phyloP scores from a whole-genome alignment of 345 rosid species.

The Eutrema japonicum region DNA sequence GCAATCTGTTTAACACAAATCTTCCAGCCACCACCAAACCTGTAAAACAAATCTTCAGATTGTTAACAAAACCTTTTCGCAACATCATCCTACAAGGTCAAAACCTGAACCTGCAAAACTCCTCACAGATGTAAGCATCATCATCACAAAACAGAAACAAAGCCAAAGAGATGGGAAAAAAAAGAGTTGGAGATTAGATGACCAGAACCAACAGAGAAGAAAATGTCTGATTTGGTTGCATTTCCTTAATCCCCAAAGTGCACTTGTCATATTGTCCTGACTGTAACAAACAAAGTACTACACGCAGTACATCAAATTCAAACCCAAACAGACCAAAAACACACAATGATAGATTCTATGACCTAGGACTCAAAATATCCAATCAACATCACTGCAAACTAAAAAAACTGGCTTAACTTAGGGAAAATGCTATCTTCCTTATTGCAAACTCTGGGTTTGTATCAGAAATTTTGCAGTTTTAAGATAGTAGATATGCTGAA shows the following conservation, averaged over 20 bases:
- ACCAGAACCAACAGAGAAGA: slow-evolving; percentile 15
- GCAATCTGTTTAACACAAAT: slow-evolving; percentile 21
- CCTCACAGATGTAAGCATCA: not conserved
- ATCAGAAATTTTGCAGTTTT: too few relatives aligned
- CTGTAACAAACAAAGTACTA: slow-evolving; percentile 40
- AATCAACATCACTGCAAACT: not conserved
- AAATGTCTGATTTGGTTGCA: slow-evolving; percentile 2
- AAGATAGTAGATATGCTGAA: too few relatives aligned
- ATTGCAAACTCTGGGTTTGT: not conserved
- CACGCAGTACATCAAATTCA: not conserved
- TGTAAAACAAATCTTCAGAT: slow-evolving; percentile 12
- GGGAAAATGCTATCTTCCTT: not conserved
- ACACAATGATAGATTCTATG: not conserved
- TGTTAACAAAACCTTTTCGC: slow-evolving; percentile 14
- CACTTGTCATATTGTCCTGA: slow-evolving; percentile 40
- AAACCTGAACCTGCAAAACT: slow-evolving; percentile 31
- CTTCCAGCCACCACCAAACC: slow-evolving; percentile 26
- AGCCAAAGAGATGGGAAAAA: not conserved
- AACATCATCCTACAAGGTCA: slow-evolving; percentile 6
- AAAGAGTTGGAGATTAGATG: not conserved
- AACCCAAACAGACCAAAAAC: not conserved
- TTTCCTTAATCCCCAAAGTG: slow-evolving; percentile 20
- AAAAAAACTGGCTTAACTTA: not conserved
- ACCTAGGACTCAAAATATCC: not conserved
- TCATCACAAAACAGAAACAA: not conserved